These are phyloP conservation scores for Jimgerdemannia lactiflua DNA, from an alignment of 192 early-diverging fungal species.

Conservation along the genomic window DNA sequence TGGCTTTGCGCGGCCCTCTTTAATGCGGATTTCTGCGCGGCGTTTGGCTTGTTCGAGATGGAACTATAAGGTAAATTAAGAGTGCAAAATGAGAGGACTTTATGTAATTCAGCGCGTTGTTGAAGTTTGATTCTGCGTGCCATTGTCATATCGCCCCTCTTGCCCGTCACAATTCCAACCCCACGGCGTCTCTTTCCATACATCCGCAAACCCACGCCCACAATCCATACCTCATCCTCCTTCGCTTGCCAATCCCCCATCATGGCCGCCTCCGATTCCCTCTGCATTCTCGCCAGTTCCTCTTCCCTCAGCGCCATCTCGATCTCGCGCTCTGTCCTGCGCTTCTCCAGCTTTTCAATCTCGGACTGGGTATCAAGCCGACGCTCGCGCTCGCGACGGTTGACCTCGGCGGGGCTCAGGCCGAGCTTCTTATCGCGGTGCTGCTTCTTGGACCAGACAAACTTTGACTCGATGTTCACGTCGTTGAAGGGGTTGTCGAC, in stretches of 20 bases:
- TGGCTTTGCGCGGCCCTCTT: conserved; percentile 81
- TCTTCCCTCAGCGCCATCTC: conserved; percentile 81
- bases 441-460: conserved; percentile 94
- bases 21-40: conserved; percentile 91
- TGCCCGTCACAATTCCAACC: no score
- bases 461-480: conserved; percentile 75
- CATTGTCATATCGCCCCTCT: no score
- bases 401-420: conserved; percentile 50
- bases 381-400: conserved; percentile 48
- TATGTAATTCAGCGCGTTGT: no score
- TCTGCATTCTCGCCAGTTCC: conserved; percentile 68
- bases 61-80: conserved; percentile 44
- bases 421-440: conserved; percentile 77
- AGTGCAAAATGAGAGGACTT: background rate
- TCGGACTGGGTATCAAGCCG: conserved; percentile 68
- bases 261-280: conserved; percentile 82
- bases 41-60: conserved; percentile 88
- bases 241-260: conserved; percentile 95
- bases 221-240: conserved; percentile 68
- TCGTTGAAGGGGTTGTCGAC: conserved; percentile 83
- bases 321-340: conserved; percentile 77
- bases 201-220: background rate
- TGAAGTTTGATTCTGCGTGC: no score
- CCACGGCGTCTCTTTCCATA: background rate
- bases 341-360: conserved; percentile 77